A percentile compares a stretch with the other conserved stretches of the same genome.
Evolutionary conservation across 192 early-diverging fungal genomes (phyloP).

Genomic region (Kappamyces sp.): DNA sequence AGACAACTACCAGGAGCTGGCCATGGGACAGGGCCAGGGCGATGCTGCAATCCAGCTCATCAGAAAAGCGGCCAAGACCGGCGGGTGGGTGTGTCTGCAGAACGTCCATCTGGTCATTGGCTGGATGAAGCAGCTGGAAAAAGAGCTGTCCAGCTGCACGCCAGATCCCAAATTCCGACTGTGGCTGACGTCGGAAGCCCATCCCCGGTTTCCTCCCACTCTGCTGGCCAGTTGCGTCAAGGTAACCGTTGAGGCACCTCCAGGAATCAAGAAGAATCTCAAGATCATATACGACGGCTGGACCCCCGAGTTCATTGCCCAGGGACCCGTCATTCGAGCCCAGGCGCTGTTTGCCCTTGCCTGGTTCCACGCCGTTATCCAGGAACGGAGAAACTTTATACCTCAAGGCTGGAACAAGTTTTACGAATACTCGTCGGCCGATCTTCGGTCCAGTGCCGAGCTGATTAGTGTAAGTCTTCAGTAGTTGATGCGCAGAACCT

Average conservation of each 20-base stretch:
- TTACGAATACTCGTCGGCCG: conserved; percentile 55
- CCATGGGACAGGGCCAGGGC: conserved; percentile 60
- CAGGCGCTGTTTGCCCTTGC: conserved; percentile 53
- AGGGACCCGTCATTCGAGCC: conserved; percentile 36
- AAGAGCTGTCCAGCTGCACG: conserved; percentile 32
- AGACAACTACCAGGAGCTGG: conserved; percentile 44
- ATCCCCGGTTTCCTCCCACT: conserved; percentile 43
- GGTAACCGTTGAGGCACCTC: conserved; percentile 54
- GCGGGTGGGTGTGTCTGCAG: conserved; percentile 51
- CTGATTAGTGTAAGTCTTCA: conserved; percentile 37
- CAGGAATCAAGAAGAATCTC: conserved; percentile 55
- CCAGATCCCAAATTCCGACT: conserved; percentile 41
- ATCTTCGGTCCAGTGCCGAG: conserved; percentile 48
- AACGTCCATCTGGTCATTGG: conserved; percentile 53
- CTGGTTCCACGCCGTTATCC: conserved; percentile 58
- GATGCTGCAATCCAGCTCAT: conserved; percentile 38
- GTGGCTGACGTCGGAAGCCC: conserved; percentile 53
- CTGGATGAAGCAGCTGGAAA: conserved; percentile 47
- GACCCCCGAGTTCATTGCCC: conserved; percentile 38
- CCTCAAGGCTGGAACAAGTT: conserved; percentile 62
- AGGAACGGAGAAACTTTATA: conserved; percentile 52
- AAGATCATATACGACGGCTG: conserved; percentile 44
- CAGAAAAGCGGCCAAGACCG: conserved; percentile 21
- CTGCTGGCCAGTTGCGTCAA: conserved; percentile 45
- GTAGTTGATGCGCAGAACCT: conserved; percentile 25